Base-by-base conservation (phyloP, 305 asterid genomes). In the Rubia peregrina region DNA sequence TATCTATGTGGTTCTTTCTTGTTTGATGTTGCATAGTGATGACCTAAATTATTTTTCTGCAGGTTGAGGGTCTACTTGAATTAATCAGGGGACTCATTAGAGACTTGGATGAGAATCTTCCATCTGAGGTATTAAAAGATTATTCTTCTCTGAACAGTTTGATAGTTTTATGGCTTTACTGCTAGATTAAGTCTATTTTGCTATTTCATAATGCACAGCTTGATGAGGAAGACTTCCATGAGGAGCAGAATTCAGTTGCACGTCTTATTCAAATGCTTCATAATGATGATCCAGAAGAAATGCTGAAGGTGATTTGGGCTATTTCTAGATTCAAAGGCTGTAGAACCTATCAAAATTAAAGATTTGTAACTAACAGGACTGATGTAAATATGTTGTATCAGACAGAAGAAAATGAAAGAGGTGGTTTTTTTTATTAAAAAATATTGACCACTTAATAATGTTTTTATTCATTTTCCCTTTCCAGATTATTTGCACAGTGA, bases 171-270 rank as follows among this genome's bases (percentile, higher is more conserved):
- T 57, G 26, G 8, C 26, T 65, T 63, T 12, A 43, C 26, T 30
- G 21, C 6, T 66, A 40, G 26, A 42, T 57, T 26, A 24, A 4
- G 48, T 64, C 21, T 33, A 9, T 19, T 61, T 46, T 36, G 40
- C 8, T 55, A 21, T 17, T 16, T 61, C 26, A 64, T 48, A 75
- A 69, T 79, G 72, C 79, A 76, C 92, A 95, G 99, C 88, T 85
- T 77, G 97, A 90, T 65, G 98, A 90, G 83, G 95, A 88, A 76
- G 99, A 95, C 80, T 95, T 95, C 79, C 84, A 85, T 65, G 99
- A 95, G 86, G 99, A 95, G 75, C 99, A 95, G 80, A 90, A 90
- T 79, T 86, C 83, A 60, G 92, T 95, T 73, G 92, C 98, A 38
- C 89, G 91, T 71, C 95, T 95, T 74, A 87, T 95, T 71, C 97